These are phyloP conservation scores for Cladosporium sp. DNA, from an alignment of 2,329 filamentous ascomycete genomes.

Conservation along the genomic window DNA sequence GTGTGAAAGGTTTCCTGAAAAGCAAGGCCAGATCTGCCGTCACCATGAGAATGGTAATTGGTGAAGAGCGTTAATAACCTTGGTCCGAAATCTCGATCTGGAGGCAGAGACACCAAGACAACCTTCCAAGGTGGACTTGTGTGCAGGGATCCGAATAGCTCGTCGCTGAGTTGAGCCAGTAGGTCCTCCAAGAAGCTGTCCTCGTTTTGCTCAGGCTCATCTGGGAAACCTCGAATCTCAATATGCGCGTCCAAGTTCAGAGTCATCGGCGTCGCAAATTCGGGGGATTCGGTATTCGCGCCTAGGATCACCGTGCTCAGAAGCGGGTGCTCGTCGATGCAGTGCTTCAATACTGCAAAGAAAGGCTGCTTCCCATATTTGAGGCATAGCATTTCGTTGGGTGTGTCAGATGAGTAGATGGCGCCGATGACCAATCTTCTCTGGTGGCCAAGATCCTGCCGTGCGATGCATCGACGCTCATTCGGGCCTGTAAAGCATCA, in stretches of 20 bases:
- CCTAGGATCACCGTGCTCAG: conserved; percentile 35
- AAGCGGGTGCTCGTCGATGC: conserved; percentile 36
- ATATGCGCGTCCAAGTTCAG: conserved; percentile 40
- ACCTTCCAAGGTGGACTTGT: conserved; percentile 41
- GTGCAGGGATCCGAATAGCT: conserved; percentile 24
- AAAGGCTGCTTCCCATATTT: conserved; percentile 14
- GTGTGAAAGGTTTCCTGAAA: conserved; percentile 41
- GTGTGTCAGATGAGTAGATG: conserved; percentile 25
- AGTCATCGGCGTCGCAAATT: conserved; percentile 27
- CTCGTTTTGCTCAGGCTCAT: conserved; percentile 14
- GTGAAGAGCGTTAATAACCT: conserved; percentile 33
- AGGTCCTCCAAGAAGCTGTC: conserved; percentile 22
- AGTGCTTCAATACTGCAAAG: conserved; percentile 31
- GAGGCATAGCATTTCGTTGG: conserved; percentile 18
- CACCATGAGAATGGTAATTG: conserved; percentile 42
- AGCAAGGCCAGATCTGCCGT: conserved; percentile 39
- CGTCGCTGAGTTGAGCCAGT: conserved; percentile 32
- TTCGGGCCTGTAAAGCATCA: conserved; percentile 39
- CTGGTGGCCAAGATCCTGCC: conserved; percentile 40
- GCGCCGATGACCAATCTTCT: conserved; percentile 36
- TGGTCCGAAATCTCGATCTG: not conserved
- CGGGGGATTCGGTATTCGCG: conserved; percentile 35
- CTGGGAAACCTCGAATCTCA: conserved; percentile 22
- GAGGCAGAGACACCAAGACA: conserved; percentile 30
- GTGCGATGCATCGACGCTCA: conserved; percentile 38